A percentile compares a stretch with the other conserved stretches of the same genome.
phyloP scores from a whole-genome alignment of 192 early-diverging fungal genomes.

The Spizellomyces sp. region DNA sequence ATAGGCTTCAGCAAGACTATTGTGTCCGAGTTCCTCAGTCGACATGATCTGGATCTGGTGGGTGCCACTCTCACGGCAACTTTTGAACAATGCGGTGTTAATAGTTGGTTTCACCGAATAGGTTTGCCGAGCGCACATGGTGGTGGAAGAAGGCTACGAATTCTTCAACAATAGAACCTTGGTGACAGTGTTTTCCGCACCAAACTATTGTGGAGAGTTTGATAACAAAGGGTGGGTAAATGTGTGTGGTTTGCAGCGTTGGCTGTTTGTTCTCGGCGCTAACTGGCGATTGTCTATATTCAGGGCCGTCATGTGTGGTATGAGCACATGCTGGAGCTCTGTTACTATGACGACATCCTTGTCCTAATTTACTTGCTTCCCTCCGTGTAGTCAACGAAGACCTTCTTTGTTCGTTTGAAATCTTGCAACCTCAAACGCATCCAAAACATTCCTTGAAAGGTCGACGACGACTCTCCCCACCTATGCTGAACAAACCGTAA shows the following conservation, averaged over 20 bases:
- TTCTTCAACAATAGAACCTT: slow-evolving; percentile 89
- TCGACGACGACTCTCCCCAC: slow-evolving; percentile 25
- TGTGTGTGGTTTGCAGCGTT: neutral
- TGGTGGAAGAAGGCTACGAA: slow-evolving; percentile 98
- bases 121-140: slow-evolving; percentile 86
- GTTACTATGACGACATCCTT: no score
- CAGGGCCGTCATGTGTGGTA: slow-evolving; percentile 85
- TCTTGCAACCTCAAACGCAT: slow-evolving; percentile 41
- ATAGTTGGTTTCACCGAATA: neutral
- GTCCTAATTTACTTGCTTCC: neutral
- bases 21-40: slow-evolving; percentile 79
- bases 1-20: slow-evolving; percentile 76
- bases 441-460: slow-evolving; percentile 2
- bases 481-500: neutral
- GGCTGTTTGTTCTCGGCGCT: neutral
- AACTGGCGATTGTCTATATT: slow-evolving; percentile 24
- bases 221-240: slow-evolving; percentile 51
- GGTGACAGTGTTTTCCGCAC: slow-evolving; percentile 93
- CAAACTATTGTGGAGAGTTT: slow-evolving; percentile 98
- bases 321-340: neutral
- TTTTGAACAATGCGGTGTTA: slow-evolving; percentile 1
- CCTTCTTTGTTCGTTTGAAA: slow-evolving; percentile 85
- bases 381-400: slow-evolving; percentile 68
- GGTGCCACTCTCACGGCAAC: neutral
- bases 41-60: slow-evolving; percentile 89